Conservation (phyloP, 2,329 filamentous ascomycete genomes). For the Aspergillus pseudotamarii region DNA sequence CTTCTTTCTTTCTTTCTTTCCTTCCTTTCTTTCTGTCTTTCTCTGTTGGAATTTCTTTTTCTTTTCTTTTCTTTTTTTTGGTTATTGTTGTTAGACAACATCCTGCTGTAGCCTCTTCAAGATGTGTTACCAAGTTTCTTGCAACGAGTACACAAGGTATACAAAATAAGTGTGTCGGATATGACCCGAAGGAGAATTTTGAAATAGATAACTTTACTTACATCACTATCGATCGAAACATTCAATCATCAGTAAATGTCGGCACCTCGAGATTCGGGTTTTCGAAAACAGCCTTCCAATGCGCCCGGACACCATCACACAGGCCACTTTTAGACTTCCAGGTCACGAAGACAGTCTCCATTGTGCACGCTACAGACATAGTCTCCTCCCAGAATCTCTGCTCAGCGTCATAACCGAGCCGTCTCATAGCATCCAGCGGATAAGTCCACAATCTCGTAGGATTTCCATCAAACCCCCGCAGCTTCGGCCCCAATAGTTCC, state of each 20-base stretch:
- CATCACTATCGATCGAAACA: too few relatives aligned
- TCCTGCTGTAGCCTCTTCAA: neutral
- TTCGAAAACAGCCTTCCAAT: slow-evolving; percentile 28
- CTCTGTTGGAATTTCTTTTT: too few relatives aligned
- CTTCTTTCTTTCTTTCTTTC: too few relatives aligned
- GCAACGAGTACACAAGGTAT: too few relatives aligned
- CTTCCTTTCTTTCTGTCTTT: too few relatives aligned
- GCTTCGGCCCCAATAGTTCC: slow-evolving; percentile 27
- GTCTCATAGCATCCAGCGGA: slow-evolving; percentile 24
- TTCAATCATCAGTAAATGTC: slow-evolving; percentile 13
- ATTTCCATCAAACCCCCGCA: slow-evolving; percentile 25
- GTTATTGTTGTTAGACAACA: too few relatives aligned
- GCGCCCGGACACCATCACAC: slow-evolving; percentile 18
- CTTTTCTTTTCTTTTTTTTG: neutral
- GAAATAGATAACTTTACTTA: too few relatives aligned
- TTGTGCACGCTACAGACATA: slow-evolving; percentile 27
- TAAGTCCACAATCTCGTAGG: slow-evolving; percentile 28
- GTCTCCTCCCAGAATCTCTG: slow-evolving; percentile 34
- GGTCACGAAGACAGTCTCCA: slow-evolving; percentile 28
- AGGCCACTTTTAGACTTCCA: slow-evolving; percentile 25
- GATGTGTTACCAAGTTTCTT: too few relatives aligned
- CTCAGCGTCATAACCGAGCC: slow-evolving; percentile 37
- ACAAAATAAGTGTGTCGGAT: neutral
- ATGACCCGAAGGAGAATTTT: neutral
- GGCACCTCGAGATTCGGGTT: slow-evolving; percentile 11